These are phyloP conservation scores for Piedraia hortae DNA, from an alignment of 2,329 filamentous ascomycete species.

Conservation along the genomic window DNA sequence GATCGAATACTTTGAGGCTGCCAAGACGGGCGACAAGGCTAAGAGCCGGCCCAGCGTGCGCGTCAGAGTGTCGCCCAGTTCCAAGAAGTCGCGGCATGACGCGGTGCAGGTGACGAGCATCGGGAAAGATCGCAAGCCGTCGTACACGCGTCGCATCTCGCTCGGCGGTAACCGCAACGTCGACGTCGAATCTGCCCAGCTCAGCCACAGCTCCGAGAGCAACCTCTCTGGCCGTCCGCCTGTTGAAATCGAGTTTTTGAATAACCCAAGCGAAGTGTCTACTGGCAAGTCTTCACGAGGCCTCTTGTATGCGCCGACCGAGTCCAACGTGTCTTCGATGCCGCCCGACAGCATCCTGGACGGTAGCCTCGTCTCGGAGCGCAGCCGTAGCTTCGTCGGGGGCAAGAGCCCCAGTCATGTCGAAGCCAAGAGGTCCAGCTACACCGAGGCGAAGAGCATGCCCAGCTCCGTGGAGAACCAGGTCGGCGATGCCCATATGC, in stretches of 20 bases:
- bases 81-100: conserved; percentile 33
- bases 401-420: conserved; percentile 9
- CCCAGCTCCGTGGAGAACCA: conserved; percentile 16
- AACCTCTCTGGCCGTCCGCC: conserved; percentile 41
- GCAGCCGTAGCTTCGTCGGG: conserved; percentile 26
- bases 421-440: too few relatives aligned
- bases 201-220: conserved; percentile 60
- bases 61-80: conserved; percentile 53
- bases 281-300: conserved; percentile 23
- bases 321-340: conserved; percentile 71
- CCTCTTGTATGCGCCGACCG: conserved; percentile 33
- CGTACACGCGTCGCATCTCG: conserved; percentile 39
- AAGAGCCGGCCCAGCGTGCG: conserved; percentile 58
- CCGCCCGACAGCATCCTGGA: conserved; percentile 45
- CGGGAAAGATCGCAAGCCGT: conserved; percentile 43
- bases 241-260: conserved; percentile 68
- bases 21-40: conserved; percentile 31
- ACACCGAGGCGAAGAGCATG: too few relatives aligned
- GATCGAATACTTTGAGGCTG: conserved; percentile 83
- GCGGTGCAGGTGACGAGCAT: conserved; percentile 71
- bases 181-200: conserved; percentile 14
- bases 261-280: conserved; percentile 40
- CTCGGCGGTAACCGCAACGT: conserved; percentile 21
- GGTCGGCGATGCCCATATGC: conserved; percentile 7
- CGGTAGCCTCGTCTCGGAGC: conserved; percentile 18